Conservation (phyloP, 2,329 filamentous ascomycete genomes). For the Ceratocystis albifundus region DNA sequence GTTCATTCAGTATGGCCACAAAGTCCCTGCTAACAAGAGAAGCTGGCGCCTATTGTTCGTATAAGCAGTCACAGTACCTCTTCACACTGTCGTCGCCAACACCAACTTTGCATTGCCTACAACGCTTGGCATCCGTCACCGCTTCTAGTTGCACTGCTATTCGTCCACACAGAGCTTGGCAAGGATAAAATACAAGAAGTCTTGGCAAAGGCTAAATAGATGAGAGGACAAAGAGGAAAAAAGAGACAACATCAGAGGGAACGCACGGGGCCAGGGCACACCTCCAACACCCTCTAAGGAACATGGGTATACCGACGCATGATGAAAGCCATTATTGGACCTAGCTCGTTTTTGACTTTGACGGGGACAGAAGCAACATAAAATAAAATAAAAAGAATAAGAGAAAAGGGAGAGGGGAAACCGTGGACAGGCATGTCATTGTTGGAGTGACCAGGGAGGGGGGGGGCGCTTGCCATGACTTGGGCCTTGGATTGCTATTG, state of each 20-base stretch:
- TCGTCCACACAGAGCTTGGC: background rate
- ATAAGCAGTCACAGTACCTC: no score
- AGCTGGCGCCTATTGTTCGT: no score
- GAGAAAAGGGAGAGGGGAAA: background rate
- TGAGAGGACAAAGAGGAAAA: background rate
- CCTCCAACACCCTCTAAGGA: background rate
- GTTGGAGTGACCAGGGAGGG: background rate
- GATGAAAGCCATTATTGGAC: background rate
- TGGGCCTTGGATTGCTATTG: background rate
- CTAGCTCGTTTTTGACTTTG: background rate
- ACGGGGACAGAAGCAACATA: background rate
- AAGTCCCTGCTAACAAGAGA: no score
- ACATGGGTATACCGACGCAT: constrained; percentile 3
- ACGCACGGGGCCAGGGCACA: constrained; percentile 1
- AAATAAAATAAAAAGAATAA: background rate
- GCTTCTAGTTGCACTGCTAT: background rate
- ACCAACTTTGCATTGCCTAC: no score
- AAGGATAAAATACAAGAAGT: background rate
- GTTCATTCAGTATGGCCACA: no score
- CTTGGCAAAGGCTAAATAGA: constrained; percentile 1
- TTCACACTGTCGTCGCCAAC: no score
- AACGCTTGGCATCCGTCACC: no score
- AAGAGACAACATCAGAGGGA: constrained; percentile 12
- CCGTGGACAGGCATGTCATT: background rate
- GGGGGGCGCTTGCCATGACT: background rate